Evolutionary conservation across 2,329 filamentous ascomycete genomes (phyloP), one percentile per base, ranked within the genome.

Genomic region (Stagonosporopsis tanaceti): DNA sequence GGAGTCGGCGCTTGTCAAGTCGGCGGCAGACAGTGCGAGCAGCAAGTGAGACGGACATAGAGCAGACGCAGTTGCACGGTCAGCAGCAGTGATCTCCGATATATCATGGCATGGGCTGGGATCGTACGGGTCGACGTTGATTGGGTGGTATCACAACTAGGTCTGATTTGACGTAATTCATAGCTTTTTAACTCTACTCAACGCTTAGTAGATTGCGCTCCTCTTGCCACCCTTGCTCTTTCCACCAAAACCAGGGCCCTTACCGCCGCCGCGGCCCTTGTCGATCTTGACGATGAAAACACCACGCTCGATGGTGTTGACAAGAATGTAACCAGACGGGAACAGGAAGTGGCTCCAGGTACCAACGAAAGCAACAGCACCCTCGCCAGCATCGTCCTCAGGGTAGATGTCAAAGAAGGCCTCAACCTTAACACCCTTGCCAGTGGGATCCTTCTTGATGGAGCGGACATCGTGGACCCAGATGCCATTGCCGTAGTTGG

Each of bases 391-490:
- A 52, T 79, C 77, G 50, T 79, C 77, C 56, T 78, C 77, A 9
- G 77, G 77, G 59, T 78, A 77, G 34, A 77, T 68, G 56, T 79
- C 76, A 53, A 79, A 79, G 67, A 76, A 79, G 14, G 68, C 78
- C 35, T 79, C 73, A 57, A 79, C 75, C 22, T 70, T 71, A 42
- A 80, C 74, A 2, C 72, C 63, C 4, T 62, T 67, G 22, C 77
- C 77, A 6, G 75, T 76, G 1, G 74, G 74, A 41, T 78, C 75
- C 38, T 70, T 66, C 17, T 73, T 71, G 41, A 80, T 73, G 27
- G 71, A 76, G 28, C 69, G 69, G 35, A 80, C 64, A 46, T 79
- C 77, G 22, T 78, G 62, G n/a, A 78, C 71, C 57, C 72, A 73
- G 40, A 79, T 57, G 27, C 77, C 77, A 20, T 69, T 67, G 12